Conservation (phyloP, 1,284 basidiomycete species). For the Ganoderma resinaceum region DNA sequence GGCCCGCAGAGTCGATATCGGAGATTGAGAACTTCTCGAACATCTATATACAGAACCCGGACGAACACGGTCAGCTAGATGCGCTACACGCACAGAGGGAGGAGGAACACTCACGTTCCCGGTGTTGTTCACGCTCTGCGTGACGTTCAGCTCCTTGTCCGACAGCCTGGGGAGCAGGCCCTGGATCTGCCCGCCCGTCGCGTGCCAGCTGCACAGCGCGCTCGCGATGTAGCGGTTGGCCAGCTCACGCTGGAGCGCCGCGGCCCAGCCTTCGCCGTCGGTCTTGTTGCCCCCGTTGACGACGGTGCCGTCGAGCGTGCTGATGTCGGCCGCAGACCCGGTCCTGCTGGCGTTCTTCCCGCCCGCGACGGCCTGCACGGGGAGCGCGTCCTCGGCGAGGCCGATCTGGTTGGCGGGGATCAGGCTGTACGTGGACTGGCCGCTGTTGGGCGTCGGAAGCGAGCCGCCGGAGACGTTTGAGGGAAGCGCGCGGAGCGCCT, state of each 20-base stretch:
- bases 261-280: constrained; percentile 71
- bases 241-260: constrained; percentile 70
- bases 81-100: constrained; percentile 11
- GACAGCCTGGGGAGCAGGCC: constrained; percentile 74
- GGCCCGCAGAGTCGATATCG: constrained; percentile 85
- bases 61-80: neutral
- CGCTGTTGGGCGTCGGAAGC: constrained; percentile 54
- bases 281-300: constrained; percentile 76
- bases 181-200: constrained; percentile 84
- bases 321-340: constrained; percentile 66
- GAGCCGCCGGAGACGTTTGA: constrained; percentile 64
- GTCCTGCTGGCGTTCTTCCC: constrained; percentile 60
- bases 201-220: constrained; percentile 87
- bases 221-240: constrained; percentile 86
- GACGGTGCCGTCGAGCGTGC: constrained; percentile 65
- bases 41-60: constrained; percentile 74
- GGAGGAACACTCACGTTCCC: constrained; percentile 66
- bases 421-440: constrained; percentile 68
- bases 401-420: constrained; percentile 81
- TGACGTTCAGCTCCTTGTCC: constrained; percentile 76
- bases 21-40: constrained; percentile 87
- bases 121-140: constrained; percentile 69
- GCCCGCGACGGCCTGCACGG: constrained; percentile 63
- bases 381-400: constrained; percentile 69
- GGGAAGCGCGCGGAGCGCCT: constrained; percentile 79